Base-by-base conservation (phyloP, 352 stramenopile genomes). In the Phytophthora ramorum region DNA sequence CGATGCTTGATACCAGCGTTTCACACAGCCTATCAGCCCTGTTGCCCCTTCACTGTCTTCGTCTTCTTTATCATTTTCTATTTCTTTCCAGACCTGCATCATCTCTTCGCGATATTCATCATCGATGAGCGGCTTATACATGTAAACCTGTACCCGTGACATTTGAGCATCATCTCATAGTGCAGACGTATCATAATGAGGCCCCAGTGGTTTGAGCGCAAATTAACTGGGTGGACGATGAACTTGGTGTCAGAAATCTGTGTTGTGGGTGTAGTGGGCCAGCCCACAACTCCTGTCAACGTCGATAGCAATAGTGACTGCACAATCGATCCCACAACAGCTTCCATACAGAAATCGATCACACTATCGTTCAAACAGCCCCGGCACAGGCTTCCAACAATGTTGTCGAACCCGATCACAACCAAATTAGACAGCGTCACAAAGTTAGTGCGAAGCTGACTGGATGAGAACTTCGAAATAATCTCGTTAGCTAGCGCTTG, bases 61-160 rank as follows among this genome's bases (percentile, higher is more conserved):
- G n/a, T n/a, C n/a, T n/a, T n/a, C n/a, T n/a, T n/a, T n/a, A n/a
- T n/a, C n/a, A n/a, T 35, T 22, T 38, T 38, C 9, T 32, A 8
- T 53, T 4, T 24, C 51, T 53, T 52, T 14, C 53, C 53, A 52
- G 3, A 62, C 14, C 6, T 1, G 6, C 32, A 38, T 20, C 28
- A 61, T 53, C 20, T 38, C 19, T 3, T 45, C 53, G 2, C 32
- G 53, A 46, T 61, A 61, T n/a, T 19, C 14, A 13, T 34, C 43
- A 19, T 51, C 28, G 28, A 61, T 46, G 1, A 52, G 17, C 0
- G 53, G 53, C 30, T 61, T 43, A 19, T 61, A 61, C 16, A 61
- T 46, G 9, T 46, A 52, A 14, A 19, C 28, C 37, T 52, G 53
- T 9, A 53, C 22, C 8, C 53, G 41, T 5, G 17, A 24, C 16